Evolutionary conservation across 495 filamentous ascomycete species (phyloP).

Genomic region (Aspergillus wentii): DNA sequence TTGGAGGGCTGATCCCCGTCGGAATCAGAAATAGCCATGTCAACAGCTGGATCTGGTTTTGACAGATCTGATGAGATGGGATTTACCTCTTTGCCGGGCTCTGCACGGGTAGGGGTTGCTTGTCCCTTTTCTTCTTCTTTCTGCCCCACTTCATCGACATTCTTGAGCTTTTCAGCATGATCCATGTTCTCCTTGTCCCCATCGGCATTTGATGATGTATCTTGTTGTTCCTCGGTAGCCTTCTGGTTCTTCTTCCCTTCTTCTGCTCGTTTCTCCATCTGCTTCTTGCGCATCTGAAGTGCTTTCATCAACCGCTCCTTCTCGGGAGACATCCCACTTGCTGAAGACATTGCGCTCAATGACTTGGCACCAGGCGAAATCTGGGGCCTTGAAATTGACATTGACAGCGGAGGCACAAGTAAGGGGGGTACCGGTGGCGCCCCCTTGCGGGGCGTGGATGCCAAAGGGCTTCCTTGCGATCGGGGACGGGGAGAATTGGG

Average conservation of each 20-base stretch:
- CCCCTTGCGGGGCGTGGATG: slow-evolving; percentile 30
- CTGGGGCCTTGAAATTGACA: slow-evolving; percentile 38
- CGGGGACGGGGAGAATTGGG: slow-evolving; percentile 32
- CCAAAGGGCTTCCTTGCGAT: slow-evolving; percentile 36
- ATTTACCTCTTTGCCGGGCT: neutral
- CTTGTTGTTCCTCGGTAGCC: slow-evolving; percentile 13
- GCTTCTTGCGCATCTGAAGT: slow-evolving; percentile 79
- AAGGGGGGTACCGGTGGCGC: slow-evolving; percentile 38
- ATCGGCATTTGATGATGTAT: slow-evolving; percentile 7
- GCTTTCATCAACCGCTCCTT: slow-evolving; percentile 92
- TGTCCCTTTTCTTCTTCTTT: slow-evolving; percentile 2
- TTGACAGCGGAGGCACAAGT: slow-evolving; percentile 44
- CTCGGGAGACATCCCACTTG: slow-evolving; percentile 73
- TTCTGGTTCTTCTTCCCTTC: slow-evolving; percentile 27
- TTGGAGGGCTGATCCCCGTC: slow-evolving; percentile 15
- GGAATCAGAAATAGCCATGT: slow-evolving; percentile 13
- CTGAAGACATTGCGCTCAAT: slow-evolving; percentile 41
- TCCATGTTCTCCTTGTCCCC: slow-evolving; percentile 32
- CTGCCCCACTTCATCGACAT: slow-evolving; percentile 8
- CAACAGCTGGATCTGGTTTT: slow-evolving; percentile 17
- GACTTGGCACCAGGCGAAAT: slow-evolving; percentile 52
- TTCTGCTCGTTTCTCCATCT: slow-evolving; percentile 48
- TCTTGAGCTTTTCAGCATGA: slow-evolving; percentile 5
- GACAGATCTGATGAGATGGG: slow-evolving; percentile 6
- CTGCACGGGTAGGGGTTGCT: neutral